Base-by-base conservation (phyloP, 2,329 filamentous ascomycete species). In the Penicillium sp. region DNA sequence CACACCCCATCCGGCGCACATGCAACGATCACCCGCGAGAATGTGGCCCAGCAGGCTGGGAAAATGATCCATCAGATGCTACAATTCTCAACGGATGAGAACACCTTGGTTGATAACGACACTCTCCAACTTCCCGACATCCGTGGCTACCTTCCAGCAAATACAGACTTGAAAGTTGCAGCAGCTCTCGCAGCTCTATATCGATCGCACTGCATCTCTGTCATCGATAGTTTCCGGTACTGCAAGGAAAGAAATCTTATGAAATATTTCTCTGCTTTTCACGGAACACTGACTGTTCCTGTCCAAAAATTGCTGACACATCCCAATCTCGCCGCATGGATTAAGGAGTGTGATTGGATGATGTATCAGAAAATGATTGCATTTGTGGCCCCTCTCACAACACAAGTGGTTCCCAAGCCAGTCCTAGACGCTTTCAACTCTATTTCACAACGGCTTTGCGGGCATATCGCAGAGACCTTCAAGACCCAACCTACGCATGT, bases 171-270 rank as follows among this genome's bases (percentile, higher is more conserved):
- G 0, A 93, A 97, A 67, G 88, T 91, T 7, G 92, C 91, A 26
- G 89, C 89, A 65, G 92, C 91, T 4, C 79, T 99, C 19, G 85
- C 86, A 35, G 92, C 93, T 4, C 81, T 97, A 23, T 99, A 99
- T 70, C 86, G 91, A 46, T 94, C 93, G 2, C 93, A 97, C 70
- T 96, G 92, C 71, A 97, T 94, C 13, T 97, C 92, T 0, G 82
- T 99, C 5, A 89, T 99, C 30, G 94, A 99, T 73, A 93, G 91
- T 64, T 91, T 99, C 58, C 89, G 94, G 29, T 97, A 90, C 72
- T 97, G 93, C 80, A 95, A 94, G 69, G 91, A 97, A 73, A 96
- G 96, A 76, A 93, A 91, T 7, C 96, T 99, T 71, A 96, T 96
- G 70, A 90, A 95, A 61, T 83, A 97, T 14, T 96, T 95, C 70